Conservation (phyloP, 2,329 filamentous ascomycete species). For the Escovopsis sp. region DNA sequence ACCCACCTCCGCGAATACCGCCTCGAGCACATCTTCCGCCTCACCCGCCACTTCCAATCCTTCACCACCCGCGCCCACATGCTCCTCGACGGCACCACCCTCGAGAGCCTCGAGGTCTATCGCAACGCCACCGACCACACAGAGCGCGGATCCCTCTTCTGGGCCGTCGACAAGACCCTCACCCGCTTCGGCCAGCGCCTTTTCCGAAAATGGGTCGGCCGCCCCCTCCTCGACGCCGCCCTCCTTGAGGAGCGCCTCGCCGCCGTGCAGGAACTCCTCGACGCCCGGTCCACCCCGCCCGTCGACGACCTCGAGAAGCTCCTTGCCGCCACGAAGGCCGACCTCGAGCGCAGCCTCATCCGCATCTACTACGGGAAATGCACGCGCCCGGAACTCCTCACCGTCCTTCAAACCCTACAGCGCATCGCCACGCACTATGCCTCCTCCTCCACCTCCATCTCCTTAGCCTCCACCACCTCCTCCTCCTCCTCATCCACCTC, state of each 20-base stretch:
- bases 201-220: slow-evolving; percentile 86
- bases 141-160: slow-evolving; percentile 80
- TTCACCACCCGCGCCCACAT: slow-evolving; percentile 92
- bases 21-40: slow-evolving; percentile 83
- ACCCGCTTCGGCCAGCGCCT: slow-evolving; percentile 81
- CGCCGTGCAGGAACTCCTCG: slow-evolving; percentile 74
- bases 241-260: slow-evolving; percentile 63
- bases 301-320: slow-evolving; percentile 63
- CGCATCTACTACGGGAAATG: slow-evolving; percentile 97
- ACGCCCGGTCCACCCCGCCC: slow-evolving; percentile 46
- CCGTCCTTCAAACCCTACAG: slow-evolving; percentile 73
- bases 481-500: slow-evolving; percentile 50
- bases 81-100: slow-evolving; percentile 86
- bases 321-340: slow-evolving; percentile 55
- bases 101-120: slow-evolving; percentile 90
- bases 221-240: slow-evolving; percentile 64
- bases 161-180: slow-evolving; percentile 83
- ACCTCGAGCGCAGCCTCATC: slow-evolving; percentile 85
- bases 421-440: slow-evolving; percentile 64
- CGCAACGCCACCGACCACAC: slow-evolving; percentile 82
- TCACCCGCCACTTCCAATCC: slow-evolving; percentile 93
- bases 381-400: slow-evolving; percentile 72
- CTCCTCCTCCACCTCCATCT: slow-evolving; percentile 47
- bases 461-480: slow-evolving; percentile 51
- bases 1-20: slow-evolving; percentile 83